These are phyloP conservation scores for Fusarium setosum DNA, from an alignment of 2,329 filamentous ascomycete genomes.

Conservation along the genomic window DNA sequence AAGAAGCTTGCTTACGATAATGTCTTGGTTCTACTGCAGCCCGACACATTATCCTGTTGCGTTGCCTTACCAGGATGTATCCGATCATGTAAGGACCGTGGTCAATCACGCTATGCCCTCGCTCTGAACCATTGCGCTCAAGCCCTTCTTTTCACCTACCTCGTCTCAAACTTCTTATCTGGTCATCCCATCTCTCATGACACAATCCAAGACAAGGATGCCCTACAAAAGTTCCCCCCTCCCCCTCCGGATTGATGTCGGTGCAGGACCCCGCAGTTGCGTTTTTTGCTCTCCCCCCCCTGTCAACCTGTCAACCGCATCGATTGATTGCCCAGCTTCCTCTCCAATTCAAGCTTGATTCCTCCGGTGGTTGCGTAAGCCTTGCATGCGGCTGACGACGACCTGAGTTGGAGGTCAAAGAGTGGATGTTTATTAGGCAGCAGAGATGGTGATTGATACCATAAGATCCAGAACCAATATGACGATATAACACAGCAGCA, in stretches of 20 bases:
- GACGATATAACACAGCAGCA: no score
- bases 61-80: no score
- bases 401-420: no score
- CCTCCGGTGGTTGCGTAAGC: constrained; percentile 28
- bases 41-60: no score
- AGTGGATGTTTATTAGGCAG: neutral
- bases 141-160: no score
- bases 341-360: constrained; percentile 2
- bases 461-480: no score
- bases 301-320: constrained; percentile 2
- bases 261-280: constrained; percentile 12
- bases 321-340: constrained; percentile 1
- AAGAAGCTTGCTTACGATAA: no score
- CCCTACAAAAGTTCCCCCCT: constrained; percentile 33
- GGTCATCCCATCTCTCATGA: no score
- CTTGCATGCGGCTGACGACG: constrained; percentile 29
- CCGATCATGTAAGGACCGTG: constrained; percentile 17
- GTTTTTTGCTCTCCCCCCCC: constrained; percentile 6
- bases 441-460: neutral
- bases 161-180: no score
- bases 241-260: neutral
- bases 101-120: constrained; percentile 31
- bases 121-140: no score
- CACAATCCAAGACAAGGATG: no score
- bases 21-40: no score